Base-by-base conservation (phyloP, 2,329 filamentous ascomycete genomes). In the Apiospora koreana region DNA sequence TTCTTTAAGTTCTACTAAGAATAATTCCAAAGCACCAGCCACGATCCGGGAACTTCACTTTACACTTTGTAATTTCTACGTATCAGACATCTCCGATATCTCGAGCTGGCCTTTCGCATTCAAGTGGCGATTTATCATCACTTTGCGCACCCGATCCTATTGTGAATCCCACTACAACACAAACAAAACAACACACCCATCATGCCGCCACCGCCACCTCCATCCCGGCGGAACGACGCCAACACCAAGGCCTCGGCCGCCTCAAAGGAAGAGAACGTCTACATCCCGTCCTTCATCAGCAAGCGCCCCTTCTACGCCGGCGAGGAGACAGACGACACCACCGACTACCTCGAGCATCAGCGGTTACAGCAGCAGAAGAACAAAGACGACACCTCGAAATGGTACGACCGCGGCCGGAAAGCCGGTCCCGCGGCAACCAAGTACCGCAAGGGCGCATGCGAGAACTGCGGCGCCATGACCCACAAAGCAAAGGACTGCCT, bases 221-320 rank as follows among this genome's bases (percentile, higher is more conserved):
- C 76, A 14, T 75, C 77, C 68, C 79, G 78, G 77, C 69, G 80
- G 79, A 72, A 75, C 58, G 75, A 76, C 72, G 71, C 72, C 73
- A 70, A 68, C 69, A 76, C 75, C 68, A 77, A 75, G 10, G 72
- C 71, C 9, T 79, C 77, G 2, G 84, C 82, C 21, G 83, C 87
- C 21, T 89, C 87, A 69, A 97, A 97, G 80, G 94, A 97, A 81
- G 94, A 96, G 82, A 99, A 99, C 87, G 91, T 98, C 81, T 99
- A 99, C 86, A 99, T 99, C 78, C 96, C 96, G 7, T 91, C 93
- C 69, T 99, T 98, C 87, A 99, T 99, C 84, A 95, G 94, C 76
- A 98, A 97, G 81, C 95, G 97, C 76, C 96, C 96, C 5, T 99
- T 99, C 83, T 99, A 98, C 82, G 91, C 97, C 69, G 90, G 89